Base-by-base conservation (phyloP, 2,329 filamentous ascomycete species). In the Cladosporium austrohemisphaericum region DNA sequence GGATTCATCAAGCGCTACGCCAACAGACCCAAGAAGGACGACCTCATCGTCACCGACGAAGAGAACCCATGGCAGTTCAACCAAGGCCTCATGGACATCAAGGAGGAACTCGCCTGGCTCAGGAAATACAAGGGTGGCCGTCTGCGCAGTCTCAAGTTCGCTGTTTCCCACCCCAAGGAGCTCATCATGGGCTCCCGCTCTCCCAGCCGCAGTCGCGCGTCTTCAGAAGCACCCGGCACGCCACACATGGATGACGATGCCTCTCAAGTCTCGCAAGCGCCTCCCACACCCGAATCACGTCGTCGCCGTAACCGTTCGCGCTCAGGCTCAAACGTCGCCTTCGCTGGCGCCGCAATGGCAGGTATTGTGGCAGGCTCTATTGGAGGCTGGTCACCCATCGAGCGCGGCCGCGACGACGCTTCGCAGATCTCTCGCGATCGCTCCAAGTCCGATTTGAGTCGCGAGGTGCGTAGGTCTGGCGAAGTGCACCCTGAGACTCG, bases 321-420 rank as follows among this genome's bases (percentile, higher is more conserved):
- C 44, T 86, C 85, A 43, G 76, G 83, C 56, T 87, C 84, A 35
- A 85, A 80, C 63, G 89, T 85, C 22, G 85, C 85, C 1, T 75
- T 91, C 9, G 86, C 86, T 2, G 83, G 85, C 1, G 83, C 84
- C 6, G 86, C 89, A 53, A 90, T 90, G 86, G 85, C 86, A n/a
- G 87, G 87, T 53, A 84, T 91, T 51, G 81, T 91, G 41, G 87
- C 86, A 7, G 86, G 85, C 35, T 85, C 84, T 60, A 80, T 91
- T 26, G 85, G 65, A 10, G 67, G 84, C 23, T 91, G 86, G 86
- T 87, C 85, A 40, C 86, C 86, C 1, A 78, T 83, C 48, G 83
- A 84, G 52, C 61, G 68, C 28, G 67, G 71, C 44, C 68, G 71
- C 22, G 52, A 40, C 36, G 68, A 69, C 48, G 71, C 69, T 6